Conservation (phyloP, 2,329 filamentous ascomycete species). For the Coniochaeta prunicola region DNA sequence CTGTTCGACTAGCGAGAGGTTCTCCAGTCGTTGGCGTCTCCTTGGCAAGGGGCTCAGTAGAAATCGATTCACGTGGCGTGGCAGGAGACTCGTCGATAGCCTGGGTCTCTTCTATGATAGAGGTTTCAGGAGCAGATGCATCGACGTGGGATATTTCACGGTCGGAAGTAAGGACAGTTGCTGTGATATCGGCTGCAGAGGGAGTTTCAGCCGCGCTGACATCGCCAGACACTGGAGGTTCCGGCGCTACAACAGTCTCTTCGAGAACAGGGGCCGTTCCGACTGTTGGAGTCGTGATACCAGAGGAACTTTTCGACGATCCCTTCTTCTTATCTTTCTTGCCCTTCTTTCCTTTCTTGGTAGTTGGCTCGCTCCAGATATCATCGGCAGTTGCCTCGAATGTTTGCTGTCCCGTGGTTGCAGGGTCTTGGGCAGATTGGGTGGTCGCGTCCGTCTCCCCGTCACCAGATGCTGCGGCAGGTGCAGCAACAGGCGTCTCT, state of each 20-base stretch:
- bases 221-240: not conserved
- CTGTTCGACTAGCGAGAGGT: not conserved
- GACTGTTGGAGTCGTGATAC: not conserved
- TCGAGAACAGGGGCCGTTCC: not conserved
- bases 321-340: constrained; percentile 25
- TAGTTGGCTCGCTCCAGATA: constrained; percentile 7
- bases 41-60: not conserved
- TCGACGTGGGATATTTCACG: too few species aligned
- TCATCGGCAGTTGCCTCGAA: constrained; percentile 4
- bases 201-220: not conserved
- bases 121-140: not conserved
- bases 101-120: not conserved
- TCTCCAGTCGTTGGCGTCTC: not conserved
- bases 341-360: constrained; percentile 21
- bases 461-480: not conserved
- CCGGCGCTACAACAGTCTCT: not conserved
- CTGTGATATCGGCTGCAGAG: too few species aligned
- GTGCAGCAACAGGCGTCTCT: not conserved
- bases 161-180: too few species aligned
- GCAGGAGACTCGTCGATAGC: not conserved
- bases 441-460: not conserved
- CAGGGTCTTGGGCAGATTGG: not conserved
- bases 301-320: constrained; percentile 3
- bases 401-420: not conserved
- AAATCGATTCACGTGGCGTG: not conserved